phyloP scores from a whole-genome alignment of 768 basidiomycete species.

The Fomitopsis serialis region DNA sequence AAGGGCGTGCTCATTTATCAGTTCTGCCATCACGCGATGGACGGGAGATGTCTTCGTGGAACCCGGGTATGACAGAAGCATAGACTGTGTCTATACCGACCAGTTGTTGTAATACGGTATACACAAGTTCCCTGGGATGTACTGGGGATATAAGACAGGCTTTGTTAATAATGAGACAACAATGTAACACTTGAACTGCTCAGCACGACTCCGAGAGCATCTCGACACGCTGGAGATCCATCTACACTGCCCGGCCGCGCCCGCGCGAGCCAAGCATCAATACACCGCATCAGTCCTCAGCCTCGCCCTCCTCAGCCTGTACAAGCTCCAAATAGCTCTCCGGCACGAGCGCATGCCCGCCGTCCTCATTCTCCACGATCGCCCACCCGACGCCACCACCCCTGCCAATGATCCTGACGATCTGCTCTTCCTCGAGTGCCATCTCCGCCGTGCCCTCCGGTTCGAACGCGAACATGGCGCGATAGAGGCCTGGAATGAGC shows the following conservation, averaged over 20 bases:
- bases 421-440: slow-evolving; percentile 70
- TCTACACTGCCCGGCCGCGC: not conserved
- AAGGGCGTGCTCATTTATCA: too few species aligned
- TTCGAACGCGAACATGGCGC: slow-evolving; percentile 73
- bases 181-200: not conserved
- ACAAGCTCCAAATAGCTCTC: slow-evolving; percentile 71
- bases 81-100: not conserved
- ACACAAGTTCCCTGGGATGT: not conserved
- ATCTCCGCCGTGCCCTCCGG: slow-evolving; percentile 83
- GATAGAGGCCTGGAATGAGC: slow-evolving; percentile 67
- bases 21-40: too few species aligned
- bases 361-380: slow-evolving; percentile 48
- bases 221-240: not conserved
- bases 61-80: not conserved
- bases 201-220: not conserved
- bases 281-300: slow-evolving; percentile 11
- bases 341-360: slow-evolving; percentile 68
- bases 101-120: not conserved
- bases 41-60: too few species aligned
- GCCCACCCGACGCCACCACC: slow-evolving; percentile 83
- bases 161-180: not conserved
- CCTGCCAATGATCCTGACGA: slow-evolving; percentile 66
- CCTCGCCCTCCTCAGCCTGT: slow-evolving; percentile 26
- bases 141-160: not conserved
- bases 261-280: not conserved